A percentile compares a stretch with the other conserved stretches of the same genome.
These are phyloP conservation scores for Fusarium tjaetaba DNA, from an alignment of 2,329 filamentous ascomycete species.

Conservation along the genomic window DNA sequence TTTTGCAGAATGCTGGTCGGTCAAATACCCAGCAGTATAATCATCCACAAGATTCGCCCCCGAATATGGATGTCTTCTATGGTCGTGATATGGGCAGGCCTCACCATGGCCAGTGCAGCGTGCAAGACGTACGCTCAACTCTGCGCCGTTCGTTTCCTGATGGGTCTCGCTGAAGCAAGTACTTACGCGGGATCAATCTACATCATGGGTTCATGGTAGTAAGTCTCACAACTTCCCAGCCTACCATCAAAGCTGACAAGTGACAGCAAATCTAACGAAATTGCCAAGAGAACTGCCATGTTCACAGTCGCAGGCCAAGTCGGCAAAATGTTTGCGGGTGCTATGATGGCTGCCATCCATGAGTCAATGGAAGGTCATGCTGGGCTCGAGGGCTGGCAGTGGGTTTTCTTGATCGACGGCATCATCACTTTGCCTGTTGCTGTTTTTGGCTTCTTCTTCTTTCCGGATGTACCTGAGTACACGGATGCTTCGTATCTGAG, in stretches of 20 bases:
- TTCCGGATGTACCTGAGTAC: slow-evolving; percentile 47
- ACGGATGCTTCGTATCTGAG: slow-evolving; percentile 50
- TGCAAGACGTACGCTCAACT: slow-evolving; percentile 46
- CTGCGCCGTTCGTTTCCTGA: slow-evolving; percentile 42
- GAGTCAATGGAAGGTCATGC: slow-evolving; percentile 50
- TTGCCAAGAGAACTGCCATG: slow-evolving; percentile 67
- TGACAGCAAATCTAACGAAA: slow-evolving; percentile 57
- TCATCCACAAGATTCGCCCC: slow-evolving; percentile 68
- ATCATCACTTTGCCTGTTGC: slow-evolving; percentile 36
- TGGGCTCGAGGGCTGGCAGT: slow-evolving; percentile 59
- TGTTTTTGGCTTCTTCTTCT: slow-evolving; percentile 36
- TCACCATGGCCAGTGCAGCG: slow-evolving; percentile 57
- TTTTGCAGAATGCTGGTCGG: slow-evolving; percentile 54
- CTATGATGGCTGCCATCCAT: slow-evolving; percentile 60
- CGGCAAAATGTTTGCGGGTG: slow-evolving; percentile 67
- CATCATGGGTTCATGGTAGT: slow-evolving; percentile 61
- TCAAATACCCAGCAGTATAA: slow-evolving; percentile 66
- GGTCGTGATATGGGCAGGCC: slow-evolving; percentile 67
- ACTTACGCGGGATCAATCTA: slow-evolving; percentile 48
- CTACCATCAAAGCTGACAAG: too few relatives aligned
- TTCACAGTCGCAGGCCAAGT: slow-evolving; percentile 67
- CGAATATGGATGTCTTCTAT: slow-evolving; percentile 68
- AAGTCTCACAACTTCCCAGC: too few relatives aligned
- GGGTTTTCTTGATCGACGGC: slow-evolving; percentile 46
- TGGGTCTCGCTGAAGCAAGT: slow-evolving; percentile 43